Base-by-base conservation (phyloP, 768 basidiomycete genomes). In the Cystofilobasidium capitatum region DNA sequence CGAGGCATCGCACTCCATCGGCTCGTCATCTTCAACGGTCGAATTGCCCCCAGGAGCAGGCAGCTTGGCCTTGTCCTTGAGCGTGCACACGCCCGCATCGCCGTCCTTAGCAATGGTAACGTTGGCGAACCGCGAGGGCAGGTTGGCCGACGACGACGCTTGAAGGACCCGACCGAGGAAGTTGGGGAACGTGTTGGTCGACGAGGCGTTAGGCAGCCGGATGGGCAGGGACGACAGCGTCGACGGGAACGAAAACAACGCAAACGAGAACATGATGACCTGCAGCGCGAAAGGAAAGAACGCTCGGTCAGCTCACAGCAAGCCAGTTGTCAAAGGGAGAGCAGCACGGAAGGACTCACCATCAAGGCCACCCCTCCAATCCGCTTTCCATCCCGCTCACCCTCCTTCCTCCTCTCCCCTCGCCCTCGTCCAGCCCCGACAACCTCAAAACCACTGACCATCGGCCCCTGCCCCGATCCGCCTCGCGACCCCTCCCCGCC, bases 291-390 rank as follows among this genome's bases (percentile, higher is more conserved):
- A 14, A 33, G n/a, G 24, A 29, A 13, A 20, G 49, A 29, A 7
- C 24, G 9, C 12, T 29, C 8, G n/a, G 45, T 47, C 45, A 54
- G 22, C 2, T 3, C 22, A 55, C 49, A 42, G 55, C 37, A 20
- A 14, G 7, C 4, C 3, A 17, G 26, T 31, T n/a, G 0, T 29
- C 5, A 54, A 29, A 55, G 14, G 22, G 1, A 51, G 36, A 5
- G 3, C 6, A 33, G 37, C 9, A 8, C 24, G 1, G 36, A 42
- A 55, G 22, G 8, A 60, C 71, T n/a, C 20, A 72, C 71, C 72
- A 73, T 73, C 54, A 73, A 55, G 24, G 71, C 71, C n/a, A 73
- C 71, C 12, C 71, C 69, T 9, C 72, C 71, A 17, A 69, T 65
- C 36, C 58, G 36, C 51, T 71, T 71, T 29, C 49, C 59, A 29